Percentiles rank a stretch among this genome's conserved stretches.
Evolutionary conservation across 768 basidiomycete genomes (phyloP).

Genomic region (Naganishia kalamii): DNA sequence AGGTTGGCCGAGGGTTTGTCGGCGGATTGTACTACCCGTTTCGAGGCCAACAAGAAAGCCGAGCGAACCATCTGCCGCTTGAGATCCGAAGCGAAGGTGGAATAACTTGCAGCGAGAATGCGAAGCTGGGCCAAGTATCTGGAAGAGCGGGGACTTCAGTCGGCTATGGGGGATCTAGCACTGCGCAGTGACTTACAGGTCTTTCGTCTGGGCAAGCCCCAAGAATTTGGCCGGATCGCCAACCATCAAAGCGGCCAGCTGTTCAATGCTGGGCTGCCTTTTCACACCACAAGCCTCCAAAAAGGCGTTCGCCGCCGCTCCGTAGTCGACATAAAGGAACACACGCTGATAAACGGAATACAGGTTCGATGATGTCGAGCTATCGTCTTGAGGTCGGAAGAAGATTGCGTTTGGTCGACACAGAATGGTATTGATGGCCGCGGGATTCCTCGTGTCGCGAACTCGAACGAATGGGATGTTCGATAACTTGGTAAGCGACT

Average conservation of each 20-base stretch:
- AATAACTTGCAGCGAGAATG: constrained; percentile 70
- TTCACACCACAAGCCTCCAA: constrained; percentile 79
- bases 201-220: constrained; percentile 61
- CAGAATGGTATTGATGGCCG: constrained; percentile 13
- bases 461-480: constrained; percentile 60
- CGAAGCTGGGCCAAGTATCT: constrained; percentile 78
- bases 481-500: constrained; percentile 54
- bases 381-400: constrained; percentile 33
- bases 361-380: constrained; percentile 32
- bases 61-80: constrained; percentile 62
- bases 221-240: constrained; percentile 54
- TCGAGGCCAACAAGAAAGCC: constrained; percentile 62
- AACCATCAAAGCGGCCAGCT: constrained; percentile 34
- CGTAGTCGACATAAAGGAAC: constrained; percentile 86
- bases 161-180: neutral
- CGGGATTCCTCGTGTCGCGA: constrained; percentile 3
- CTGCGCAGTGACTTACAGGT: constrained; percentile 52
- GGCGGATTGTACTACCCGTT: neutral
- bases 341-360: constrained; percentile 67
- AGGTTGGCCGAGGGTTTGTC: constrained; percentile 39
- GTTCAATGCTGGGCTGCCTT: constrained; percentile 73
- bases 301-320: constrained; percentile 71
- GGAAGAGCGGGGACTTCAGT: neutral
- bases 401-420: constrained; percentile 38
- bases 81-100: constrained; percentile 50